phyloP scores from a whole-genome alignment of 768 basidiomycete genomes.

The Tubosaeta brunneosetosa region DNA sequence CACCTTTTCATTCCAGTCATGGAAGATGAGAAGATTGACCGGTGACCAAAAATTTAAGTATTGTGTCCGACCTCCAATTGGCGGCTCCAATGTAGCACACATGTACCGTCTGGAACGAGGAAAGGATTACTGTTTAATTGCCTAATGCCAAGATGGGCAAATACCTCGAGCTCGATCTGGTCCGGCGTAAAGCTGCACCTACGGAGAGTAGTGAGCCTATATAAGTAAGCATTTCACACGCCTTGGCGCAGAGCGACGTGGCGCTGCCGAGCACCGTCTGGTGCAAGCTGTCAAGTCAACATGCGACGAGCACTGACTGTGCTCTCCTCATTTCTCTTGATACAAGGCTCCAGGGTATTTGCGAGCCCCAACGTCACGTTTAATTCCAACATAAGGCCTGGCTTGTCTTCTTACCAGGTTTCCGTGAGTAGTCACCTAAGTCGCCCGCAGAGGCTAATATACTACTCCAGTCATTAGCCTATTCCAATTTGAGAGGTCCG shows the following conservation, averaged over 20 bases:
- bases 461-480: slow-evolving; percentile 15
- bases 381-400: slow-evolving; percentile 8
- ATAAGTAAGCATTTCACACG: slow-evolving; percentile 14
- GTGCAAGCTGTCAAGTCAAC: slow-evolving; percentile 7
- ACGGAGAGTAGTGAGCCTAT: background rate
- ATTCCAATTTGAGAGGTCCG: slow-evolving; percentile 17
- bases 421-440: slow-evolving; percentile 19
- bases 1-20: background rate
- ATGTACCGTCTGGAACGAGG: background rate
- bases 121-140: background rate
- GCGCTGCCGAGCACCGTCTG: background rate
- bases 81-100: background rate
- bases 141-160: background rate
- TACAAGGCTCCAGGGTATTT: slow-evolving; percentile 2
- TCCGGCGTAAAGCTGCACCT: background rate
- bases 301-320: slow-evolving; percentile 21
- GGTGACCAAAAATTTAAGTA: background rate
- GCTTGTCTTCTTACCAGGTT: slow-evolving; percentile 21
- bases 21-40: background rate
- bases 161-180: background rate
- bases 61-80: background rate
- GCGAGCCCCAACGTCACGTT: slow-evolving; percentile 17
- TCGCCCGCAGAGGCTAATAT: slow-evolving; percentile 11
- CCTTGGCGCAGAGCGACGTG: background rate
- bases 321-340: slow-evolving; percentile 10